Conservation (phyloP, 768 basidiomycete genomes). For the Calocybe gangraenosa region DNA sequence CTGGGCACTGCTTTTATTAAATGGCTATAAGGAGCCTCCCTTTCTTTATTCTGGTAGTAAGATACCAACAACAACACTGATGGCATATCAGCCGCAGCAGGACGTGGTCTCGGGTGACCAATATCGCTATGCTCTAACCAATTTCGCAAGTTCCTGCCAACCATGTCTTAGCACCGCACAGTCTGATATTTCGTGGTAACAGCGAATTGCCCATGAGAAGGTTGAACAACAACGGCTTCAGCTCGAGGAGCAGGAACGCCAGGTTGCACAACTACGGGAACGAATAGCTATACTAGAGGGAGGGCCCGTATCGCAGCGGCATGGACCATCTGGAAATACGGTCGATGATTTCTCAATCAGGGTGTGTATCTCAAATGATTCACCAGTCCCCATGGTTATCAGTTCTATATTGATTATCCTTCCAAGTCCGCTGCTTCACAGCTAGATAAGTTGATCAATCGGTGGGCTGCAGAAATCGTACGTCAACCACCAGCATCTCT, state of each 20-base stretch:
- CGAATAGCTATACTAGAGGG: constrained; percentile 78
- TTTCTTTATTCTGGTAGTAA: no score
- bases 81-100: constrained; percentile 26
- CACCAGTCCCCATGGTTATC: neutral
- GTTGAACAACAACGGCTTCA: constrained; percentile 79
- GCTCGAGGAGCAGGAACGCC: constrained; percentile 79
- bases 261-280: constrained; percentile 67
- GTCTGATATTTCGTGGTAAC: constrained; percentile 2
- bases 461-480: constrained; percentile 80
- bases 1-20: neutral
- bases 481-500: constrained; percentile 52
- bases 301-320: constrained; percentile 35
- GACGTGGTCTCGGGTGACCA: constrained; percentile 57
- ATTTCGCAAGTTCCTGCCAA: constrained; percentile 55
- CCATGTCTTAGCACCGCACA: neutral
- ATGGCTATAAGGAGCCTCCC: neutral
- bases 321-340: constrained; percentile 52
- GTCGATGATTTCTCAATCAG: constrained; percentile 89
- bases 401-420: constrained; percentile 7
- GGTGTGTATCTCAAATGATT: constrained; percentile 34
- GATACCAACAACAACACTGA: constrained; percentile 1
- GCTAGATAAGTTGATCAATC: constrained; percentile 79
- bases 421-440: constrained; percentile 74
- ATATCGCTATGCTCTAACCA: constrained; percentile 79
- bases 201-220: constrained; percentile 87